Evolutionary conservation across 768 basidiomycete species (phyloP).

Genomic region (Hygrophoropsis aurantiaca): DNA sequence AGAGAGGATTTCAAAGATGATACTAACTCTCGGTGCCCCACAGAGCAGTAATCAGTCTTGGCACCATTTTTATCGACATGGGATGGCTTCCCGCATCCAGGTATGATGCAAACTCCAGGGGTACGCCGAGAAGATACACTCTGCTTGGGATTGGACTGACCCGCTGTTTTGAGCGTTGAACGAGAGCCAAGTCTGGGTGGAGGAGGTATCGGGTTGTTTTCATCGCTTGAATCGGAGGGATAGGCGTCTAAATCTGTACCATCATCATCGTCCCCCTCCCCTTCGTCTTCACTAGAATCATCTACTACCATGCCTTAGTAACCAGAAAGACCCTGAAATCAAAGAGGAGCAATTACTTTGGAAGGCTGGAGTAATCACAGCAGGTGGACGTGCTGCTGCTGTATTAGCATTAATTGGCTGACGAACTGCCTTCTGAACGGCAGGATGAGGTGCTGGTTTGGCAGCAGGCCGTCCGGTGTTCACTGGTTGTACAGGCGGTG

Average conservation of each 20-base stretch:
- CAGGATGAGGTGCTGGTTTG: conserved; percentile 17
- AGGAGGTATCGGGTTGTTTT: conserved; percentile 3
- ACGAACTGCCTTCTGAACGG: conserved; percentile 9
- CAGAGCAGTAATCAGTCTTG: conserved; percentile 56
- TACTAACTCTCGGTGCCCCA: conserved; percentile 64
- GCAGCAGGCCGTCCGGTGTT: conserved; percentile 10
- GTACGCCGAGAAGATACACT: conserved; percentile 2
- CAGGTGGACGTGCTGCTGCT: conserved; percentile 9
- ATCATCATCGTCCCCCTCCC: conserved; percentile 19
- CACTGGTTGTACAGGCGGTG: conserved; percentile 15
- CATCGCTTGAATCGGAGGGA: conserved; percentile 30
- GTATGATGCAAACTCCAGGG: conserved; percentile 50
- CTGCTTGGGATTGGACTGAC: conserved; percentile 4
- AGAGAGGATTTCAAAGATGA: background rate
- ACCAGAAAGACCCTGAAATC: conserved; percentile 19
- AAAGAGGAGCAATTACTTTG: conserved; percentile 20
- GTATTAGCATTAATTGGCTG: no score
- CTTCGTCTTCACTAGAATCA: conserved; percentile 19
- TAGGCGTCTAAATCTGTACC: conserved; percentile 31
- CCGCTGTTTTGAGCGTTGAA: conserved; percentile 3
- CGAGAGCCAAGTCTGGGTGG: conserved; percentile 10
- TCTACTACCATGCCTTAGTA: background rate
- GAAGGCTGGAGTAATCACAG: background rate
- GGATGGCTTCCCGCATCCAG: conserved; percentile 56
- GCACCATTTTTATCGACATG: conserved; percentile 54